phyloP scores from a whole-genome alignment of 139 green algal genomes.

The Mesotaenium endlicherianum region DNA sequence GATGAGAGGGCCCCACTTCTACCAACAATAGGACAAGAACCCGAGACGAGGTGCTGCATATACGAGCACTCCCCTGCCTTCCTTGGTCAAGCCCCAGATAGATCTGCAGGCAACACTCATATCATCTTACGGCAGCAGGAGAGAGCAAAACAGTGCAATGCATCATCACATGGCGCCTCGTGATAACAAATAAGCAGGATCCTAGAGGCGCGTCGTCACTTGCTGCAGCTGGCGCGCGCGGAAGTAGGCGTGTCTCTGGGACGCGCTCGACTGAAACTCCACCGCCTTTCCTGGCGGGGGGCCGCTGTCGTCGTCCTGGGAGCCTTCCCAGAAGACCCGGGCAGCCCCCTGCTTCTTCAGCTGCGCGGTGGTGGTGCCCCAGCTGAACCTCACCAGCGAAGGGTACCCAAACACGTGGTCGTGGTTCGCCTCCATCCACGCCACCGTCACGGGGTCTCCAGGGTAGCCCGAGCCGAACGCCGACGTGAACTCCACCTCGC shows the following conservation, averaged over 20 bases:
- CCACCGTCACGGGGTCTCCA: conserved; percentile 63
- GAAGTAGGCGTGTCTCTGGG: conserved; percentile 22
- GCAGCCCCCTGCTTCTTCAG: neutral
- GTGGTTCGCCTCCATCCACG: conserved; percentile 70
- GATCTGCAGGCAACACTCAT: too few species aligned
- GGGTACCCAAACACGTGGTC: conserved; percentile 83
- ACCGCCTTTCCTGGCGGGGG: neutral
- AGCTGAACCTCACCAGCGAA: conserved; percentile 69
- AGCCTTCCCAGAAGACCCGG: neutral
- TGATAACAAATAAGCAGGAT: too few species aligned
- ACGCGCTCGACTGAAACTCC: conserved; percentile 17
- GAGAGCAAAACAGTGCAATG: too few species aligned
- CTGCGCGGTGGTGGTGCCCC: conserved; percentile 37
- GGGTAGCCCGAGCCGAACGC: too few species aligned
- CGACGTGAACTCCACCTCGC: too few species aligned
- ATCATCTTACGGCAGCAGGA: too few species aligned
- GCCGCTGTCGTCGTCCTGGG: neutral
- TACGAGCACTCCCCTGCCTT: too few species aligned
- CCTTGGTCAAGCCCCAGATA: too few species aligned
- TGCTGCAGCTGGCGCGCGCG: conserved; percentile 30
- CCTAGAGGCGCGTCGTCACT: conserved; percentile 19
- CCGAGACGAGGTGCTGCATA: too few species aligned
- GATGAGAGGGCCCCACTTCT: too few species aligned
- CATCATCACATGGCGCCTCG: too few species aligned
- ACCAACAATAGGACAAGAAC: too few species aligned